Conservation (phyloP, 345 rosid genomes). For the Eucalyptus dawsonii region DNA sequence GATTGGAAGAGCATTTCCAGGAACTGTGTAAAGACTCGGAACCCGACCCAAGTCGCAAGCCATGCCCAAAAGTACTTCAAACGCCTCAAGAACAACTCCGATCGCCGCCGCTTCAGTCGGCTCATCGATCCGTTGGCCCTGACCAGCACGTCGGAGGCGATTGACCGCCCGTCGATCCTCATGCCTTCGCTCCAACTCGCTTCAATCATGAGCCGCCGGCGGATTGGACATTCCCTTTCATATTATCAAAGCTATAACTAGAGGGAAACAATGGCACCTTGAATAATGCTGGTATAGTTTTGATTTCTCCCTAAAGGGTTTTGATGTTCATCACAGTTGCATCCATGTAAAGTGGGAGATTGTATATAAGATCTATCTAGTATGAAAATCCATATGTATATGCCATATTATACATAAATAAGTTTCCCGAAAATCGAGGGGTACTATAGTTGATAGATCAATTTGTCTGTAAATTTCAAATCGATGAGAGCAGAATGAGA, state of each 20-base stretch:
- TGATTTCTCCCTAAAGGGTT: not conserved
- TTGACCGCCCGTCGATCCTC: not conserved
- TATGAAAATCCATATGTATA: not conserved
- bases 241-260: not conserved
- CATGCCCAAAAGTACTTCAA: slow-evolving; percentile 14
- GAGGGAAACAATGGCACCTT: not conserved
- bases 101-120: not conserved
- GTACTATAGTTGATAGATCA: not conserved
- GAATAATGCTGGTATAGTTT: not conserved
- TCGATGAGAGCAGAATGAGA: not conserved
- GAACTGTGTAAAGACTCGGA: not conserved
- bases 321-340: not conserved
- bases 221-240: not conserved
- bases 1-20: slow-evolving; percentile 15
- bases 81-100: not conserved
- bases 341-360: not conserved
- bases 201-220: not conserved
- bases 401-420: not conserved
- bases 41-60: slow-evolving; percentile 11
- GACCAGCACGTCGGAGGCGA: not conserved
- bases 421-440: not conserved
- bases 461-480: not conserved
- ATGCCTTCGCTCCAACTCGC: not conserved
- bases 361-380: not conserved
- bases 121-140: not conserved